phyloP scores from a whole-genome alignment of 2,329 filamentous ascomycete species.

The Calonectria multiphialidica region DNA sequence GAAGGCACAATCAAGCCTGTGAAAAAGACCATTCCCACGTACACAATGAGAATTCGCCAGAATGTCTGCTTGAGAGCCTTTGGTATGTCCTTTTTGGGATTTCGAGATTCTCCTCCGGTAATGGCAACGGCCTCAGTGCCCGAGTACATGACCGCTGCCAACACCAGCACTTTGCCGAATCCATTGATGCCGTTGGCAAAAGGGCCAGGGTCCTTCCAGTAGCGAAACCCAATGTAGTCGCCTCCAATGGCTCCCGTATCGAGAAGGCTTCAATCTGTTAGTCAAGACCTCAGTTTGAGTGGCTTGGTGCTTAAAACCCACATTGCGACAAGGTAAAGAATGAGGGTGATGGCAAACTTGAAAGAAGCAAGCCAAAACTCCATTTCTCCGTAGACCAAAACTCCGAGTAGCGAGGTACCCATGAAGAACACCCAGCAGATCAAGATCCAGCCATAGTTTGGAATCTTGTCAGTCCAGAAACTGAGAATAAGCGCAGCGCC shows the following conservation, averaged over 20 bases:
- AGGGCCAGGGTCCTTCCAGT: conserved; percentile 6
- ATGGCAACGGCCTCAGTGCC: conserved; percentile 24
- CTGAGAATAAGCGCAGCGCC: conserved; percentile 14
- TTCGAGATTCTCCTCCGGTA: conserved; percentile 14
- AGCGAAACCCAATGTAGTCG: conserved; percentile 18
- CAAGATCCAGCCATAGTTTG: conserved; percentile 27
- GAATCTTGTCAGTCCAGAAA: conserved; percentile 23
- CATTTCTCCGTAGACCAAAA: conserved; percentile 29
- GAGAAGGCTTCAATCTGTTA: neutral
- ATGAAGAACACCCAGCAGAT: conserved; percentile 28
- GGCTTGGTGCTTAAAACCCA: neutral
- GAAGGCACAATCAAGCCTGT: conserved; percentile 14
- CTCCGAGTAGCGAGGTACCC: conserved; percentile 26
- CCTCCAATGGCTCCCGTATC: conserved; percentile 15
- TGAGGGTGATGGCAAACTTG: conserved; percentile 3
- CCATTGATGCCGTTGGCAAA: conserved; percentile 28
- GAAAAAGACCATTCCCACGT: conserved; percentile 16
- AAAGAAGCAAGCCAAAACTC: conserved; percentile 25
- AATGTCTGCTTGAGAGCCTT: conserved; percentile 18
- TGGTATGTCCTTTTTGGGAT: conserved; percentile 19
- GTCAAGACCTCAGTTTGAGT: neutral
- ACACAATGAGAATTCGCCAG: conserved; percentile 16
- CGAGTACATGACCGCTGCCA: conserved; percentile 28
- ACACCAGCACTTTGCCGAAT: conserved; percentile 26
- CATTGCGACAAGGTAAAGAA: conserved; percentile 20